phyloP scores from a whole-genome alignment of 192 early-diverging fungal genomes.

The Gryganskiella cystojenkinii region DNA sequence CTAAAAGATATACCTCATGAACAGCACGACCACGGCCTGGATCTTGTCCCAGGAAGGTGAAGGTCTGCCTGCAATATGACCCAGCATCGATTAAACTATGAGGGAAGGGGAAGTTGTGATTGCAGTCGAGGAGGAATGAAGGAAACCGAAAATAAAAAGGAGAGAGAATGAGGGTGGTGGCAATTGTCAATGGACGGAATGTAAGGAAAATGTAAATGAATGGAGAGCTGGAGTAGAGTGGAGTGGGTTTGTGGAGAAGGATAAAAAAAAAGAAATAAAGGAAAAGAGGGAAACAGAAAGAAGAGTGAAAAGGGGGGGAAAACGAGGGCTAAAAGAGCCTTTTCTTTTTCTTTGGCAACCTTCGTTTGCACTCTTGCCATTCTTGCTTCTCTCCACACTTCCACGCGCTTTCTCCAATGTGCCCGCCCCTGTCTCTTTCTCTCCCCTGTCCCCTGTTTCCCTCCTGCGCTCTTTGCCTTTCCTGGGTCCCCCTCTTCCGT shows the following conservation, averaged over 20 bases:
- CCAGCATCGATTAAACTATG: no score
- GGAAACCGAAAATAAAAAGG: no score
- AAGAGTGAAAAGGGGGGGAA: not conserved
- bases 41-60: conserved; percentile 86
- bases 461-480: not conserved
- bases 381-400: not conserved
- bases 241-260: not conserved
- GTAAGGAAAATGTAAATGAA: not conserved
- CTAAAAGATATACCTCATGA: conserved; percentile 52
- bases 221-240: not conserved
- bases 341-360: no score
- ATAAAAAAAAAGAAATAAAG: not conserved
- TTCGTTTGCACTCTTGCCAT: no score
- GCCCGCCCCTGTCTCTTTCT: not conserved
- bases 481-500: no score
- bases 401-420: no score
- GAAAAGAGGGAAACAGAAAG: conserved; percentile 1
- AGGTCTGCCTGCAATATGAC: conserved; percentile 91
- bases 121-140: not conserved
- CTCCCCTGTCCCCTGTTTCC: not conserved
- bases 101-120: no score
- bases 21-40: conserved; percentile 73
- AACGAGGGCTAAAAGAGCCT: not conserved
- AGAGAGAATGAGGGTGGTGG: not conserved
- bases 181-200: no score